A percentile compares a stretch with the other conserved stretches of the same genome.
Evolutionary conservation across 345 rosid genomes (phyloP).

Genomic region (Hypericum androsaemum): DNA sequence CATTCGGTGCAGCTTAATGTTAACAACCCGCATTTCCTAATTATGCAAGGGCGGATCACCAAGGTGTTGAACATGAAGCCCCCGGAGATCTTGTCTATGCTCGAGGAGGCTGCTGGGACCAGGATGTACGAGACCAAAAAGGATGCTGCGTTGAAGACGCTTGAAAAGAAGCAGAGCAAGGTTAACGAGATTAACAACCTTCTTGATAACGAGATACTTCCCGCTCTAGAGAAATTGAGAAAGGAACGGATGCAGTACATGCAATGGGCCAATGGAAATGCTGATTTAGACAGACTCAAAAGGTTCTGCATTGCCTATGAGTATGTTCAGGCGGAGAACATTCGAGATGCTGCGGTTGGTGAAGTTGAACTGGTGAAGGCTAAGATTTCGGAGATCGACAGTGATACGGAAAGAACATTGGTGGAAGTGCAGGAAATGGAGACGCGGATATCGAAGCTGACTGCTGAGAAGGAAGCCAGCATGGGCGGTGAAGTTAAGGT

Average conservation of each 20-base stretch:
- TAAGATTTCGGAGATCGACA: constrained; percentile 47
- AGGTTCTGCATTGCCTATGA: constrained; percentile 69
- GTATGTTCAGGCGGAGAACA: constrained; percentile 55
- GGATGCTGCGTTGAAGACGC: constrained; percentile 79
- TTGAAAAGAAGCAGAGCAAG: constrained; percentile 90
- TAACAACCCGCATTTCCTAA: constrained; percentile 94
- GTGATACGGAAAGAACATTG: constrained; percentile 29
- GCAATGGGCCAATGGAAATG: constrained; percentile 94
- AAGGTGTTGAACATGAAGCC: constrained; percentile 98
- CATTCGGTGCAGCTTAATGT: constrained; percentile 98
- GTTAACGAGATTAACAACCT: constrained; percentile 93
- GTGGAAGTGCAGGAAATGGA: constrained; percentile 56
- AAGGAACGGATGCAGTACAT: constrained; percentile 81
- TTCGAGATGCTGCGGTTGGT: constrained; percentile 40
- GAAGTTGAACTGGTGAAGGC: constrained; percentile 44
- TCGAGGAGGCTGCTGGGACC: constrained; percentile 99
- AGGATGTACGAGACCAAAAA: constrained; percentile 98
- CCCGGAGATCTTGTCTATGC: constrained; percentile 93
- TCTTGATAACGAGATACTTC: constrained; percentile 79
- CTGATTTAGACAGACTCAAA: constrained; percentile 61
- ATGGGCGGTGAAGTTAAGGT: constrained; percentile 81
- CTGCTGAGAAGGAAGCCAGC: constrained; percentile 76
- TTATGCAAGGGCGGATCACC: constrained; percentile 99
- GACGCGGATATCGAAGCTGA: constrained; percentile 42
- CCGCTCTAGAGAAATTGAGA: constrained; percentile 87